Evolutionary conservation across 2,329 filamentous ascomycete species (phyloP).

Genomic region (Penicillium sp.): DNA sequence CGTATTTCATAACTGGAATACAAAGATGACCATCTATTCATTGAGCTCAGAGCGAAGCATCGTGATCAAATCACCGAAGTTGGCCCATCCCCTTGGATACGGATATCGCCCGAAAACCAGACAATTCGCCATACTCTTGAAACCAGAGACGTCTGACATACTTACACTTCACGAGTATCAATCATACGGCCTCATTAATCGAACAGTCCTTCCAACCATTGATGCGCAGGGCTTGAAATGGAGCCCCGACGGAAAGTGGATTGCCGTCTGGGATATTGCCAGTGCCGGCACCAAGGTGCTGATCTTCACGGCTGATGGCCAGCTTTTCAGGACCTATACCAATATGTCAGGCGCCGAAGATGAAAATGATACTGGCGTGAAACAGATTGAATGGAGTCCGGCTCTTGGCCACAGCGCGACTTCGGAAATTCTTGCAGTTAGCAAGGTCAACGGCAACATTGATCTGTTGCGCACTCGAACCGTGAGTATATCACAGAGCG

Average conservation of each 20-base stretch:
- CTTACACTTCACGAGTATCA: conserved; percentile 39
- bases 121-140: conserved; percentile 41
- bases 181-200: conserved; percentile 35
- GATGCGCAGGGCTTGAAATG: conserved; percentile 60
- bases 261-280: conserved; percentile 57
- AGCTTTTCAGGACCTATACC: conserved; percentile 55
- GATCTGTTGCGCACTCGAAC: conserved; percentile 48
- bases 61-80: conserved; percentile 43
- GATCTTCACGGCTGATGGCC: conserved; percentile 60
- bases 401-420: conserved; percentile 18
- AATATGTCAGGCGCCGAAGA: conserved; percentile 37
- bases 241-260: conserved; percentile 60
- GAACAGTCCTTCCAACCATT: conserved; percentile 45
- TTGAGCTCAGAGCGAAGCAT: conserved; percentile 36
- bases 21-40: conserved; percentile 38
- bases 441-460: conserved; percentile 51
- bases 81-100: conserved; percentile 35
- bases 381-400: conserved; percentile 54
- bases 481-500: conserved; percentile 24
- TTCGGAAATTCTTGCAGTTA: conserved; percentile 48
- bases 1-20: conserved; percentile 41
- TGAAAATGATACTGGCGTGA: conserved; percentile 50
- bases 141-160: conserved; percentile 38
- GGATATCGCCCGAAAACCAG: conserved; percentile 42
- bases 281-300: conserved; percentile 51